phyloP scores from a whole-genome alignment of 2,329 filamentous ascomycete genomes.

The Ophiostoma sp. region DNA sequence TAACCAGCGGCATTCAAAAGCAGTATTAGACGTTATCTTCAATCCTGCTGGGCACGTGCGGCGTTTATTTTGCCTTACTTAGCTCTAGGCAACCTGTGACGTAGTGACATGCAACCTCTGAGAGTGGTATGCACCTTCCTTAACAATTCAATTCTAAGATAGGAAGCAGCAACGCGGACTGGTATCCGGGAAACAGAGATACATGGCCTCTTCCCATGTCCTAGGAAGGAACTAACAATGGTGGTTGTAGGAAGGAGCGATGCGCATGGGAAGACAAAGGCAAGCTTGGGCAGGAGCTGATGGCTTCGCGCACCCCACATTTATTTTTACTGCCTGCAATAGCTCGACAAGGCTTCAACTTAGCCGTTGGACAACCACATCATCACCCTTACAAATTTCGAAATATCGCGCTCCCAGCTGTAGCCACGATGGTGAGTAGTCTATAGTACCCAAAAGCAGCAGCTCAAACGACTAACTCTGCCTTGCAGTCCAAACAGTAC shows the following conservation, averaged over 20 bases:
- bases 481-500: slow-evolving; percentile 87
- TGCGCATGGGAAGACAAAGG: neutral
- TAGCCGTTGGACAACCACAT: slow-evolving; percentile 19
- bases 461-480: slow-evolving; percentile 5
- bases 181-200: neutral
- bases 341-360: slow-evolving; percentile 16
- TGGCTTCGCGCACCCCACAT: slow-evolving; percentile 21
- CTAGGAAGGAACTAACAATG: neutral
- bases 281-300: slow-evolving; percentile 19
- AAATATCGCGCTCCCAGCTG: neutral
- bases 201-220: neutral
- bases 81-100: slow-evolving; percentile 2
- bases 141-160: neutral
- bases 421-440: neutral
- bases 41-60: slow-evolving; percentile 4
- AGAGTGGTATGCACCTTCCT: neutral
- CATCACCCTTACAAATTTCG: neutral
- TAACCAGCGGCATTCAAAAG: slow-evolving; percentile 8
- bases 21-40: neutral
- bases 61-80: neutral
- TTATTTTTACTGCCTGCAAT: slow-evolving; percentile 16
- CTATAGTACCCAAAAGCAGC: neutral
- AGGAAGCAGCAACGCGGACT: neutral
- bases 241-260: neutral
- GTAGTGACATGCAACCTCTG: neutral